These are phyloP conservation scores for Russula griseocarnosa DNA, from an alignment of 768 basidiomycete genomes.

Conservation along the genomic window DNA sequence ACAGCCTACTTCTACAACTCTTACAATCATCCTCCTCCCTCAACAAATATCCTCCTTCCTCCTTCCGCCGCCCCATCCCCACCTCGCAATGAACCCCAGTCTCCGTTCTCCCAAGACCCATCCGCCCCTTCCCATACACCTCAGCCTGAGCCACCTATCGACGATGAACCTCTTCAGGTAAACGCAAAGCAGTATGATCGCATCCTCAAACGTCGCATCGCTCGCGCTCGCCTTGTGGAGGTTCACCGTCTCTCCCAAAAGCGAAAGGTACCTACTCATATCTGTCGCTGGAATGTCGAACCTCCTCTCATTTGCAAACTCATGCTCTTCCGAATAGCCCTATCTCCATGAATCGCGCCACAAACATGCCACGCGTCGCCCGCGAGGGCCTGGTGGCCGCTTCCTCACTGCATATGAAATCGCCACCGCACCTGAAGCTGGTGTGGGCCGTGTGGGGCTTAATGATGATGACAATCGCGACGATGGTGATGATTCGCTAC, in stretches of 20 bases:
- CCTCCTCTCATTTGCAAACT: not conserved
- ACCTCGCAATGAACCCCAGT: constrained; percentile 21
- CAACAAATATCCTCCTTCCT: constrained; percentile 30
- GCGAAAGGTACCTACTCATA: constrained; percentile 62
- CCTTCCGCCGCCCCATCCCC: constrained; percentile 23
- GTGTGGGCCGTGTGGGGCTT: constrained; percentile 32
- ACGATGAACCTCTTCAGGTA: constrained; percentile 97
- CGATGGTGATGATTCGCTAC: constrained; percentile 34
- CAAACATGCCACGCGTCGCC: constrained; percentile 96
- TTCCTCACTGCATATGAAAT: constrained; percentile 98
- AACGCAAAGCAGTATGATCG: constrained; percentile 99
- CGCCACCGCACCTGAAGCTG: constrained; percentile 37
- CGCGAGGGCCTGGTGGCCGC: constrained; percentile 93
- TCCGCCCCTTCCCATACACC: constrained; percentile 33
- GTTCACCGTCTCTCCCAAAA: constrained; percentile 88
- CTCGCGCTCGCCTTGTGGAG: constrained; percentile 88
- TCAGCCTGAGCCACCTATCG: constrained; percentile 48
- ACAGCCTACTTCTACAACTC: constrained; percentile 26
- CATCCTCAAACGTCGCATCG: constrained; percentile 91
- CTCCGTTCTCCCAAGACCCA: constrained; percentile 17
- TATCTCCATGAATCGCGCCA: constrained; percentile 98
- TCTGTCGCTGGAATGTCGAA: not conserved
- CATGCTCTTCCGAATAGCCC: constrained; percentile 50
- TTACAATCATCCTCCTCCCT: constrained; percentile 34
- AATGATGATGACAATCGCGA: constrained; percentile 48